A percentile compares a stretch with the other conserved stretches of the same genome.
phyloP scores from a whole-genome alignment of 2,329 filamentous ascomycete species.

The Ophiostoma tasmaniense region DNA sequence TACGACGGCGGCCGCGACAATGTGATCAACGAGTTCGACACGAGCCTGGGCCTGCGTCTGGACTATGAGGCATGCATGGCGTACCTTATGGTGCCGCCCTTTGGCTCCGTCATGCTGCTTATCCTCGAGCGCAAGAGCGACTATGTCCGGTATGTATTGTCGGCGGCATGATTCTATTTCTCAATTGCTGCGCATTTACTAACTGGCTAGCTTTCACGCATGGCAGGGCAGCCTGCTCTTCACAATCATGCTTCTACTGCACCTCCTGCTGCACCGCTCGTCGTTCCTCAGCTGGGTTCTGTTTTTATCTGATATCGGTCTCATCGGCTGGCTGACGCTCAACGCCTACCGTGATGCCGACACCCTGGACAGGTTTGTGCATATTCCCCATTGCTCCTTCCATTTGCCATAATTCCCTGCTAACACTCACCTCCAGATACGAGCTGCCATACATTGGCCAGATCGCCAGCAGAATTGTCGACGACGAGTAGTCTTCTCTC shows the following conservation, averaged over 20 bases:
- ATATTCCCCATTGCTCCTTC: not conserved
- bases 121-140: slow-evolving; percentile 91
- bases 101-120: slow-evolving; percentile 75
- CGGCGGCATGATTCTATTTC: not conserved
- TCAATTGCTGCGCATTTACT: not conserved
- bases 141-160: slow-evolving; percentile 67
- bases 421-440: slow-evolving; percentile 43
- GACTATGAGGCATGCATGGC: slow-evolving; percentile 88
- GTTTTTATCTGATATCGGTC: slow-evolving; percentile 62
- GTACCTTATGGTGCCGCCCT: slow-evolving; percentile 75
- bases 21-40: slow-evolving; percentile 74
- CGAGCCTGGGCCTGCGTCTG: slow-evolving; percentile 74
- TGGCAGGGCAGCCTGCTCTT: slow-evolving; percentile 90
- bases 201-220: slow-evolving; percentile 69
- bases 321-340: slow-evolving; percentile 69
- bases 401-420: not conserved
- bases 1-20: slow-evolving; percentile 42
- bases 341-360: slow-evolving; percentile 79
- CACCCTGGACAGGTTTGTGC: slow-evolving; percentile 49
- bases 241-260: slow-evolving; percentile 63
- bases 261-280: slow-evolving; percentile 82
- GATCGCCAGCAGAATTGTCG: slow-evolving; percentile 80
- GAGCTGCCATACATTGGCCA: slow-evolving; percentile 82
- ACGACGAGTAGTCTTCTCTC: slow-evolving; percentile 54
- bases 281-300: slow-evolving; percentile 75